A percentile compares a stretch with the other conserved stretches of the same genome.
Conservation (phyloP, 345 rosid species). For the Euclidium syriacum region DNA sequence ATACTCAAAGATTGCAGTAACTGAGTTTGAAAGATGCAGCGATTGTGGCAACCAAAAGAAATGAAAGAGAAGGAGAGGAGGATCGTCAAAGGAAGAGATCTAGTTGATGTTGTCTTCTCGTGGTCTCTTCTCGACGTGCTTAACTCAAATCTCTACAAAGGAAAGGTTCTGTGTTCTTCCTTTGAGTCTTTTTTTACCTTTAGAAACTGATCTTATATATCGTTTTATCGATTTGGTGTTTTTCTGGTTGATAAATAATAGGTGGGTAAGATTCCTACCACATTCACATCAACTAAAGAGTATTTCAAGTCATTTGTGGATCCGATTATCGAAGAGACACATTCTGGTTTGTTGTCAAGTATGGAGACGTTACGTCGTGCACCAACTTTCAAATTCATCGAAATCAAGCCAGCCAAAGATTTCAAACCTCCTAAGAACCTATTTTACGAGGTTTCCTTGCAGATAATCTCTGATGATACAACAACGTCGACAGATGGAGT, state of each 20-base stretch:
- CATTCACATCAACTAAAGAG: conserved; percentile 19
- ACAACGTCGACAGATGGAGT: not conserved
- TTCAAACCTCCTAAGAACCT: conserved; percentile 18
- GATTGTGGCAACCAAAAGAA: not conserved
- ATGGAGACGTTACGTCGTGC: conserved; percentile 20
- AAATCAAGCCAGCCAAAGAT: conserved; percentile 1
- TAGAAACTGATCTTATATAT: not conserved
- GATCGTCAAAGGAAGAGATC: conserved; percentile 14
- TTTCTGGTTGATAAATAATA: conserved; percentile 20
- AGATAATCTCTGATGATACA: not conserved
- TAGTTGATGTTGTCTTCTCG: conserved; percentile 34
- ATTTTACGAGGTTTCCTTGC: conserved; percentile 22
- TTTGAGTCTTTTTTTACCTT: not conserved
- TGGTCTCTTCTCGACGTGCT: conserved; percentile 40
- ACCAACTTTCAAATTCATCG: conserved; percentile 16
- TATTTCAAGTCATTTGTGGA: conserved; percentile 31
- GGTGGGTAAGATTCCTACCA: conserved; percentile 37
- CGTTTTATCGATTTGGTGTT: not conserved
- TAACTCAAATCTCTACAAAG: conserved; percentile 33
- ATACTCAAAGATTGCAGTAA: not conserved
- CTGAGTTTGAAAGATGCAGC: not conserved
- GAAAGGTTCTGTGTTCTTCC: conserved; percentile 25
- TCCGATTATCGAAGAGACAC: conserved; percentile 36
- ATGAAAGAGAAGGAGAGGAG: not conserved
- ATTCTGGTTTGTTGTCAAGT: conserved; percentile 33